Evolutionary conservation across 2,329 filamentous ascomycete genomes (phyloP).

Genomic region (Bipolaris gigantea): DNA sequence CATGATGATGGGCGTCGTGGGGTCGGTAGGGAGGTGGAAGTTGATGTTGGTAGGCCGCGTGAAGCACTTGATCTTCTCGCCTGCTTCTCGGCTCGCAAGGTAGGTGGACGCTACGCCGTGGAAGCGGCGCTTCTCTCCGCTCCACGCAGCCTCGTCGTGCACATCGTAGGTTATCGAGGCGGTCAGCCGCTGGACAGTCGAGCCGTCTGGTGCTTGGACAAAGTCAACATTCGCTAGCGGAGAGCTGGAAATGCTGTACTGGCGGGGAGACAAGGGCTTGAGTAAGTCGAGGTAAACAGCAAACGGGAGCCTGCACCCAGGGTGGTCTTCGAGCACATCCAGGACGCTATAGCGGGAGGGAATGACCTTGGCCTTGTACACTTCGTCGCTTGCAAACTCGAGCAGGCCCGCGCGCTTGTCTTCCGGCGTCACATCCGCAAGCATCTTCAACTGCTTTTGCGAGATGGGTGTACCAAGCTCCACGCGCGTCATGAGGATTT

Average conservation of each 20-base stretch:
- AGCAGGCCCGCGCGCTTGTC: conserved; percentile 2
- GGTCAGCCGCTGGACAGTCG: background rate
- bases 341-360: conserved; percentile 8
- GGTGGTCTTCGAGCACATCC: conserved; percentile 7
- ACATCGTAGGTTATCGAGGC: conserved; percentile 9
- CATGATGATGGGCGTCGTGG: conserved; percentile 53
- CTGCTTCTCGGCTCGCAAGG: conserved; percentile 3
- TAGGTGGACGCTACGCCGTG: conserved; percentile 9
- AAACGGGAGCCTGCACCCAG: conserved; percentile 5
- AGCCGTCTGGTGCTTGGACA: background rate
- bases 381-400: conserved; percentile 4
- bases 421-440: conserved; percentile 4
- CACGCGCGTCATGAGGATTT: conserved; percentile 10
- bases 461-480: conserved; percentile 12
- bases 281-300: conserved; percentile 5
- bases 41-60: conserved; percentile 12
- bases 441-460: conserved; percentile 7
- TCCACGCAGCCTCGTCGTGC: conserved; percentile 9
- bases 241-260: conserved; percentile 64
- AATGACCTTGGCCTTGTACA: conserved; percentile 5
- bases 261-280: conserved; percentile 8
- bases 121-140: conserved; percentile 6
- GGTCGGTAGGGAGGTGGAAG: conserved; percentile 29
- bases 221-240: conserved; percentile 56
- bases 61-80: conserved; percentile 10